These are phyloP conservation scores for Backusella tarrabulga DNA, from an alignment of 192 early-diverging fungal genomes.

Conservation along the genomic window DNA sequence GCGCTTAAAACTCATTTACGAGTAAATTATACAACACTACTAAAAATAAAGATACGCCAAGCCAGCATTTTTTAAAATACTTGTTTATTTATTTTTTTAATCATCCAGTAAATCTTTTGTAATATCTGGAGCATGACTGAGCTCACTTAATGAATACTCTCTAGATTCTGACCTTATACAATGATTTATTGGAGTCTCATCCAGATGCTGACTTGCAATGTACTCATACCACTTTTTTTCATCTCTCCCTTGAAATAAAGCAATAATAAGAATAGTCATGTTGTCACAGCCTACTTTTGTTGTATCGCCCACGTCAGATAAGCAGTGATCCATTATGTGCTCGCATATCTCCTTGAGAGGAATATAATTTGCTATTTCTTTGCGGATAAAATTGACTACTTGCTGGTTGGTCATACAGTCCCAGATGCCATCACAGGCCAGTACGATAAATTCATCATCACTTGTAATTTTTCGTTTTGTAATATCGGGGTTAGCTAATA, in stretches of 20 bases:
- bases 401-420: constrained; percentile 92
- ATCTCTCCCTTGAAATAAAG: constrained; percentile 71
- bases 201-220: not conserved
- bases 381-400: constrained; percentile 83
- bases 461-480: constrained; percentile 52
- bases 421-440: constrained; percentile 98
- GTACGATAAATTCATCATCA: constrained; percentile 85
- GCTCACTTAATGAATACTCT: not conserved
- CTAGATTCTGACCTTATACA: constrained; percentile 3
- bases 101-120: not conserved
- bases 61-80: not conserved
- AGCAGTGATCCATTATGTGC: constrained; percentile 85
- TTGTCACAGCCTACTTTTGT: constrained; percentile 97
- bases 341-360: constrained; percentile 75
- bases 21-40: too few species aligned
- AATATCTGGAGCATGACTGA: not conserved
- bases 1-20: too few species aligned
- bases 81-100: not conserved
- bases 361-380: constrained; percentile 59
- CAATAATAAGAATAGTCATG: constrained; percentile 96
- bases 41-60: not conserved
- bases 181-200: not conserved
- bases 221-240: constrained; percentile 70
- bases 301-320: constrained; percentile 83
- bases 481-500: constrained; percentile 75